These are phyloP conservation scores for Xylaria sp. DNA, from an alignment of 2,329 filamentous ascomycete species.

Conservation along the genomic window DNA sequence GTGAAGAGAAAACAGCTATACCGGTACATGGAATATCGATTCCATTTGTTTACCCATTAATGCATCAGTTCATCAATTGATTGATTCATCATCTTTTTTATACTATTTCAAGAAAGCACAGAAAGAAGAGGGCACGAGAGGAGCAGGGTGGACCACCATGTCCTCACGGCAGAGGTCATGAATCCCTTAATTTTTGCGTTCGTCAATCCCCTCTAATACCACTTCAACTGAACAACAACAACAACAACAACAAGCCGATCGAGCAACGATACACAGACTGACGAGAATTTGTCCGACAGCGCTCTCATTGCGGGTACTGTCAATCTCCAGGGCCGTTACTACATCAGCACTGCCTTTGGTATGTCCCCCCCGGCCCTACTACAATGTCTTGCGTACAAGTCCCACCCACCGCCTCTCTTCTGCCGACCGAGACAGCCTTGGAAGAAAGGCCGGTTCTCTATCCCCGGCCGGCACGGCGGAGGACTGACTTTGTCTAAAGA, in stretches of 20 bases:
- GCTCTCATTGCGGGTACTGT: constrained; percentile 32
- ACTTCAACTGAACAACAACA: background rate
- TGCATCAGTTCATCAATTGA: no score
- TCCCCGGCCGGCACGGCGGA: background rate
- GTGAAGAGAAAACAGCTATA: no score
- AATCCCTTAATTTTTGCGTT: constrained; percentile 5
- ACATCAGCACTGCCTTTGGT: constrained; percentile 47
- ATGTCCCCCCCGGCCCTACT: constrained; percentile 26
- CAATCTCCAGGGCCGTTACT: constrained; percentile 43
- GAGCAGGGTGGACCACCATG: constrained; percentile 2
- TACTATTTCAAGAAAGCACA: no score
- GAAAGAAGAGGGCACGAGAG: background rate
- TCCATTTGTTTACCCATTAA: no score
- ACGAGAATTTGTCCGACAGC: constrained; percentile 20
- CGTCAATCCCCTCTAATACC: no score
- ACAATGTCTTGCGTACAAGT: no score
- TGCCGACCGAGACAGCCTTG: background rate
- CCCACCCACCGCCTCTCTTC: background rate
- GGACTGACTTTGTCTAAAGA: no score
- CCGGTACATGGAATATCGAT: no score
- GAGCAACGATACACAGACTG: background rate
- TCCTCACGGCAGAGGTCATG: constrained; percentile 6
- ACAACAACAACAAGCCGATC: no score
- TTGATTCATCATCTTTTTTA: no score
- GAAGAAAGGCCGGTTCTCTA: no score